phyloP scores from a whole-genome alignment of 1,284 basidiomycete species.

The Filobasidium uniguttulatum region DNA sequence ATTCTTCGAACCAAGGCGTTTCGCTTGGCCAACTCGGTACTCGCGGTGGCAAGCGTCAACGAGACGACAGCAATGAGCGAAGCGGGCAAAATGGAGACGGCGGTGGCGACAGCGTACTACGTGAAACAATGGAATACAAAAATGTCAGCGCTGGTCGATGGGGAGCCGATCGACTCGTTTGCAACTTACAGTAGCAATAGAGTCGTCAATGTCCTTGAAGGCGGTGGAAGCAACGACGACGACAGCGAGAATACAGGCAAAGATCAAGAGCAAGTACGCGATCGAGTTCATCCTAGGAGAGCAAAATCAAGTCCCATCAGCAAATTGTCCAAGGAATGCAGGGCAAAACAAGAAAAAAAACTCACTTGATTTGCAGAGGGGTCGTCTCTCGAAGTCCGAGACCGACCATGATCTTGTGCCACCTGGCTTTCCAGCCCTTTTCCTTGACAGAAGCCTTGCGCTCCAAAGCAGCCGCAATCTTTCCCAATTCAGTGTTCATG shows the following conservation, averaged over 20 bases:
- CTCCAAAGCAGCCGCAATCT: slow-evolving; percentile 43
- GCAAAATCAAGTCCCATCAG: neutral
- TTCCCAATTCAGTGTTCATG: slow-evolving; percentile 54
- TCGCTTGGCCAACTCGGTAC: slow-evolving; percentile 36
- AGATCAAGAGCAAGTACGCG: slow-evolving; percentile 48
- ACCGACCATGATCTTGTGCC: slow-evolving; percentile 34
- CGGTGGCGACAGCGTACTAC: slow-evolving; percentile 41
- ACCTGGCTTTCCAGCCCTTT: slow-evolving; percentile 30
- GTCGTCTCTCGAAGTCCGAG: slow-evolving; percentile 43
- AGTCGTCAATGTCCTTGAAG: slow-evolving; percentile 38
- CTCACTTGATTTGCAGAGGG: slow-evolving; percentile 48
- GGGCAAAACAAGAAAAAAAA: too few species aligned
- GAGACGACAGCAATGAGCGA: slow-evolving; percentile 39
- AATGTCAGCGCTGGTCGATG: neutral
- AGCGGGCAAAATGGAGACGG: slow-evolving; percentile 45
- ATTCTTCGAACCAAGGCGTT: slow-evolving; percentile 42
- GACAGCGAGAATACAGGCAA: slow-evolving; percentile 46
- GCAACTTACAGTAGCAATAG: slow-evolving; percentile 27
- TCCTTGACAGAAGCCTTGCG: slow-evolving; percentile 32
- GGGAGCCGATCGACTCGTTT: too few species aligned
- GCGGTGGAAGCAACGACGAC: slow-evolving; percentile 47
- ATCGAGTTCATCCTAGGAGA: slow-evolving; percentile 41
- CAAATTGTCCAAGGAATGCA: too few species aligned
- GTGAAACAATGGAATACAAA: too few species aligned
- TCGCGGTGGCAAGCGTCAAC: slow-evolving; percentile 36